Evolutionary conservation across 2,329 filamentous ascomycete species (phyloP), one percentile per base, ranked within the genome.

Genomic region (Tolypocladium pustulatum): DNA sequence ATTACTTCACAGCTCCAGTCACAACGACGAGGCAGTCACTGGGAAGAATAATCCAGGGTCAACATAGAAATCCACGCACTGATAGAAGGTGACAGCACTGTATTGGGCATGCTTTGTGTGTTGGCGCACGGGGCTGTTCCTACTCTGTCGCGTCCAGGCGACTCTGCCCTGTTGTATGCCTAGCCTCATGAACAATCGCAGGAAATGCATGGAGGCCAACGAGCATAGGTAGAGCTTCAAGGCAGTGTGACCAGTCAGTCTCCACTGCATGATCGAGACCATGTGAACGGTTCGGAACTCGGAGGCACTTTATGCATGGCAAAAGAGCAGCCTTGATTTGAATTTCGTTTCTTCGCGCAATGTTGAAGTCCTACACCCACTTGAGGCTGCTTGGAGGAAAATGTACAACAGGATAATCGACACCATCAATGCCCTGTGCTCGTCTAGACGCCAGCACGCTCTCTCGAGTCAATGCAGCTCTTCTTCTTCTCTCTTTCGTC

Each of bases 361-460:
- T 54, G 49, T 59, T 57, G 20, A 68, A 63, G 65, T 71, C 67
- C 65, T 69, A 68, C 64, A 66, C 62, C 61, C 61, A 69, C 65
- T 66, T 64, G 63, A 68, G 68, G 66, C 63, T 70, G 66, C 57
- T 69, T 64, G 64, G 65, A 61, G 67, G 63, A 70, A 72, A 73
- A 72, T 73, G 66, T 73, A 73, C 71, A 65, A 72, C 67, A 68
- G 69, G 70, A 69, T 71, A 67, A 65, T 63, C 64, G 62, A 64
- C 62, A 62, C 58, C 61, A 59, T 55, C 60, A 51, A 58, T 51
- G 55, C 25, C 51, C 54, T 54, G 57, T 64, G 56, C 57, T 58
- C 55, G 55, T 61, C 58, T 58, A 34, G 55, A 46, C 57, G 61
- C 32, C 52, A 51, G 43, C 51, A 25, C 51, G 54, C 36, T 57